These are phyloP conservation scores for Pichia eremophila DNA, from an alignment of 805 yeast species.

Conservation along the genomic window DNA sequence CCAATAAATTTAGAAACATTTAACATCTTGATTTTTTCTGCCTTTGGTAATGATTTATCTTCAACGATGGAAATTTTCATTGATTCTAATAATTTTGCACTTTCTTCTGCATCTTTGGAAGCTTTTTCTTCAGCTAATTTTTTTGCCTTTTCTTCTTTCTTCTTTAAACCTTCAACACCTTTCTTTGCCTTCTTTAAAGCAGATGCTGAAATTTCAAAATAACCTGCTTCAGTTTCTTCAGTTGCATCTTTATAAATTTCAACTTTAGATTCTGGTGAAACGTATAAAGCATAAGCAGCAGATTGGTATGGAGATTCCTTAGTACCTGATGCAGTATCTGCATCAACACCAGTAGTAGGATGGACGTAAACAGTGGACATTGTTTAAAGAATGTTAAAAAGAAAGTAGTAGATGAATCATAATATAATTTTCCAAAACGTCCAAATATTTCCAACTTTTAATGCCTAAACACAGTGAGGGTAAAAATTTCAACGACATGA, in stretches of 20 bases:
- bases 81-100: constrained; percentile 67
- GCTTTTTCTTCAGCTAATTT: constrained; percentile 43
- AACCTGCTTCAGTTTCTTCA: constrained; percentile 46
- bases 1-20: constrained; percentile 47
- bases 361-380: constrained; percentile 37
- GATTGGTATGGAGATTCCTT: constrained; percentile 65
- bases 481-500: too few species aligned
- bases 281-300: constrained; percentile 70
- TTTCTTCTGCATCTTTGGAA: constrained; percentile 58
- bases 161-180: constrained; percentile 86
- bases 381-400: neutral
- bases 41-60: constrained; percentile 64
- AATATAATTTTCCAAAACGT: neutral
- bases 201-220: constrained; percentile 73
- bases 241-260: constrained; percentile 44
- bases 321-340: constrained; percentile 48
- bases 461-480: too few species aligned
- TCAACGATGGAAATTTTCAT: constrained; percentile 67
- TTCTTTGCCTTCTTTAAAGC: constrained; percentile 95
- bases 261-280: constrained; percentile 39
- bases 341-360: constrained; percentile 66
- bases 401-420: too few species aligned
- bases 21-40: constrained; percentile 58
- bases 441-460: too few species aligned
- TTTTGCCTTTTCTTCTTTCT: constrained; percentile 63